Conservation (phyloP, 352 stramenopile genomes). For the Thalassiosira pacifica region DNA sequence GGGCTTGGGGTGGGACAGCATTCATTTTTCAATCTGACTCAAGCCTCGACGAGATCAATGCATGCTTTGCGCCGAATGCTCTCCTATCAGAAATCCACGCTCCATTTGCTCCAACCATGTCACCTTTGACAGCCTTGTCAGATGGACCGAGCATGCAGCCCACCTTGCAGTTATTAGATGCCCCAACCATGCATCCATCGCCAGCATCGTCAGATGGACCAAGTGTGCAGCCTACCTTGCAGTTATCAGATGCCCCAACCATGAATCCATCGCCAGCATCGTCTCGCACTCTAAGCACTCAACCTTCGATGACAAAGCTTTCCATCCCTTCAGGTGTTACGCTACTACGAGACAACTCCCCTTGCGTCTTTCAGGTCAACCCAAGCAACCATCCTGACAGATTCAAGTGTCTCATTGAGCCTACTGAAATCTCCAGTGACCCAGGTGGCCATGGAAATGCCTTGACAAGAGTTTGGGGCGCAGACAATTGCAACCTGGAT, state of each 20-base stretch:
- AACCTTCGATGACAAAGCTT: conserved; percentile 2
- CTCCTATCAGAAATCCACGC: conserved; percentile 10
- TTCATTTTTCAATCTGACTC: conserved; percentile 10
- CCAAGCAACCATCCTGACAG: conserved; percentile 26
- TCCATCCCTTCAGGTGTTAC: conserved; percentile 14
- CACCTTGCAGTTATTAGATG: not conserved
- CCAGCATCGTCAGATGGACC: conserved; percentile 3
- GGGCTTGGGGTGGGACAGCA: not conserved
- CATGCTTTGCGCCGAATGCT: conserved; percentile 2
- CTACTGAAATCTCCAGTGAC: conserved; percentile 10
- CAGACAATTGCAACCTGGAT: conserved; percentile 8
- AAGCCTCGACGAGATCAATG: conserved; percentile 14
- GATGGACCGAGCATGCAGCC: conserved; percentile 3
- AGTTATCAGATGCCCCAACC: conserved; percentile 7
- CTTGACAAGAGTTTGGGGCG: conserved; percentile 18
- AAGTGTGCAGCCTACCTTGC: conserved; percentile 2
- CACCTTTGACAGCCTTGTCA: conserved; percentile 7
- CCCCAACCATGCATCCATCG: not conserved
- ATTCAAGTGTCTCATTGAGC: conserved; percentile 20
- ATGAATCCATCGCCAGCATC: conserved; percentile 2
- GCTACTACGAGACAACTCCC: conserved; percentile 11
- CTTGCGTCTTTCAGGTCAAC: conserved; percentile 25
- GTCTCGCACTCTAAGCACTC: conserved; percentile 11
- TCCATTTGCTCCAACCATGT: conserved; percentile 6
- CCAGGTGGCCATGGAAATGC: conserved; percentile 9